Evolutionary conservation across 108 stramenopile species (phyloP).

Genomic region (Nannochloropsis gaditana): DNA sequence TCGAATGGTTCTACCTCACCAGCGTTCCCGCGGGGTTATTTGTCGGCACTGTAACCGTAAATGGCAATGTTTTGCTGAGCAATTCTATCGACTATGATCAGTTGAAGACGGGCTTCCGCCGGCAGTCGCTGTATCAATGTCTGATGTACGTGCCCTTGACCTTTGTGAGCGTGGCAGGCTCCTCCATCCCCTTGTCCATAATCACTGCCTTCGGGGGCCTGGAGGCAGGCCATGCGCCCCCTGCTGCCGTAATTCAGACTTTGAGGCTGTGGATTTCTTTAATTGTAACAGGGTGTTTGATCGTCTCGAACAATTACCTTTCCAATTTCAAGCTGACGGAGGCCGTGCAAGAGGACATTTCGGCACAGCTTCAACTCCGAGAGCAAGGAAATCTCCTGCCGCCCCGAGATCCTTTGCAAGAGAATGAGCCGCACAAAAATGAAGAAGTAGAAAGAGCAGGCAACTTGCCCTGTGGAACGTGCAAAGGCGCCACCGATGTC

Average conservation of each 20-base stretch:
- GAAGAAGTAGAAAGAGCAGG: neutral
- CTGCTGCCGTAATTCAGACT: neutral
- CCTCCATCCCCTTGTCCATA: constrained; percentile 11
- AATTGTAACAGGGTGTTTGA: neutral
- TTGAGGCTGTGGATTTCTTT: neutral
- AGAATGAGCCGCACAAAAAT: neutral
- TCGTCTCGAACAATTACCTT: neutral
- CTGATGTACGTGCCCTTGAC: constrained; percentile 12
- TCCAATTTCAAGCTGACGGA: neutral
- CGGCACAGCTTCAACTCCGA: neutral
- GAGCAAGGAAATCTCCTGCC: neutral
- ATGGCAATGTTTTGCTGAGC: constrained; percentile 3
- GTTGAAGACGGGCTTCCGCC: neutral
- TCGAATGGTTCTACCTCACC: neutral
- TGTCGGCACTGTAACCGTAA: constrained; percentile 7
- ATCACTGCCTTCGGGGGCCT: neutral
- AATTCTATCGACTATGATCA: constrained; percentile 10
- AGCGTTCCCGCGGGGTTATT: neutral
- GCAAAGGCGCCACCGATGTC: neutral
- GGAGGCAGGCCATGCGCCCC: neutral
- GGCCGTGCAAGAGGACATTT: constrained; percentile 5
- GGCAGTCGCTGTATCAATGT: constrained; percentile 17
- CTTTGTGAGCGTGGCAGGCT: neutral
- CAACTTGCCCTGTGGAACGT: neutral
- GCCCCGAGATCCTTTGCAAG: neutral